Conservation (phyloP, 305 asterid species). For the Withania somnifera region DNA sequence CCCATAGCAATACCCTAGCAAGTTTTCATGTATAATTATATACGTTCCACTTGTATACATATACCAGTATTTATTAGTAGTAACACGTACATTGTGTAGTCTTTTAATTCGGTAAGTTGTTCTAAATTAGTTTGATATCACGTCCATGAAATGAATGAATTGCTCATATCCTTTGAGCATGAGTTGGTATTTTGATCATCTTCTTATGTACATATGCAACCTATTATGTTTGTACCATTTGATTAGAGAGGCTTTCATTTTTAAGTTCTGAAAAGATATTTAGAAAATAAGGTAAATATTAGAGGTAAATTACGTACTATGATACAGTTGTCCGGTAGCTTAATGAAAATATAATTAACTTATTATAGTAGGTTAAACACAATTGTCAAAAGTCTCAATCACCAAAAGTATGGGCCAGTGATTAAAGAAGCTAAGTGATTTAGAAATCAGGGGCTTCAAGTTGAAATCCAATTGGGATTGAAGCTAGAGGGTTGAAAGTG, state of each 20-base stretch:
- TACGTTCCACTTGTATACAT: not conserved
- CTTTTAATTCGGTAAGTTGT: not conserved
- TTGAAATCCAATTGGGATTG: too few species aligned
- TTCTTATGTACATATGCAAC: not conserved
- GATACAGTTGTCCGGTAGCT: too few species aligned
- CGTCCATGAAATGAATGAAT: not conserved
- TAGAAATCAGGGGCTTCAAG: too few species aligned
- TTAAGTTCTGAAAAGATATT: not conserved
- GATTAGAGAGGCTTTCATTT: not conserved
- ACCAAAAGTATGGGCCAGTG: too few species aligned
- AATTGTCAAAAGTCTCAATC: too few species aligned
- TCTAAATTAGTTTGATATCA: not conserved
- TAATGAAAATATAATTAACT: too few species aligned
- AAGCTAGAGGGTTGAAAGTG: too few species aligned
- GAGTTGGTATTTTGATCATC: not conserved
- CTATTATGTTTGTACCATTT: not conserved
- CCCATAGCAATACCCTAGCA: constrained; percentile 52
- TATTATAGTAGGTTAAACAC: too few species aligned
- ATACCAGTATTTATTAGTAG: not conserved
- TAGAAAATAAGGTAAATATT: too few species aligned
- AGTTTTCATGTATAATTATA: not conserved
- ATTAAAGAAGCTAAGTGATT: too few species aligned
- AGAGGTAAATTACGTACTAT: too few species aligned
- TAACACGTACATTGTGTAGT: not conserved
- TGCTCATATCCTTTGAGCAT: not conserved